Base-by-base conservation (phyloP, 2,329 filamentous ascomycete genomes). In the Sclerotinia nivalis region DNA sequence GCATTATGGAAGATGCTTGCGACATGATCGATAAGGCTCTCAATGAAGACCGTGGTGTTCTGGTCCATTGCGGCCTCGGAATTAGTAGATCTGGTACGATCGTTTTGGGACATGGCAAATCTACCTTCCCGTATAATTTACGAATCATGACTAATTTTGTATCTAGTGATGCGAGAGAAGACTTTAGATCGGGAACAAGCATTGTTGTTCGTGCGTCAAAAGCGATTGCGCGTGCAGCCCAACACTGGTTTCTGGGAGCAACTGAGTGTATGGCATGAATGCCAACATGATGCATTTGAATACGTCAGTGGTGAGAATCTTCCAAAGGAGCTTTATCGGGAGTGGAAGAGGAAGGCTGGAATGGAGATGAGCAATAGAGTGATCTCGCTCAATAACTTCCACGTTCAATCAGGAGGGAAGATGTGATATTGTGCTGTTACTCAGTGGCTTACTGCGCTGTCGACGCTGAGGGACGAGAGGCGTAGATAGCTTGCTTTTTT, bases 51-150 rank as follows among this genome's bases (percentile, higher is more conserved):
- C 22, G 9, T 0, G 31, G 60, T 7, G 31, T 64, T 18, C 5
- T 64, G 2, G 60, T 64, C 8, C 60, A 64, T 52, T 64, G 60
- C 22, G 60, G 60, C 37, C 60, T 64, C 13, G 60, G 60, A 1
- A 64, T 52, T 12, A 52, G 45, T 64, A 25, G 60, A 64, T 64
- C 60, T 34, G 45, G 45, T 25, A 52, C 60, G 1, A 37, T 37
- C 4, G 45, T 64, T 37, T 40, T 52, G 31, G 60, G 60, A 64
- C 52, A 52, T 8, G 31, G 60, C 25, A 34, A 12, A 12, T 20
- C 6, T 40, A 18, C 22, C 34, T 15, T 50, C 45, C 5, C n/a
- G 4, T 8, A 31, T 22, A 22, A 22, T 37, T 25, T 2, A 25
- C 22, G 10, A 10, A 9, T 37, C 10, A 9, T 25, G 31, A 1